A percentile compares a stretch with the other conserved stretches of the same genome.
Conservation (phyloP, 148 eudicot genomes). For the Polygonum aviculare region DNA sequence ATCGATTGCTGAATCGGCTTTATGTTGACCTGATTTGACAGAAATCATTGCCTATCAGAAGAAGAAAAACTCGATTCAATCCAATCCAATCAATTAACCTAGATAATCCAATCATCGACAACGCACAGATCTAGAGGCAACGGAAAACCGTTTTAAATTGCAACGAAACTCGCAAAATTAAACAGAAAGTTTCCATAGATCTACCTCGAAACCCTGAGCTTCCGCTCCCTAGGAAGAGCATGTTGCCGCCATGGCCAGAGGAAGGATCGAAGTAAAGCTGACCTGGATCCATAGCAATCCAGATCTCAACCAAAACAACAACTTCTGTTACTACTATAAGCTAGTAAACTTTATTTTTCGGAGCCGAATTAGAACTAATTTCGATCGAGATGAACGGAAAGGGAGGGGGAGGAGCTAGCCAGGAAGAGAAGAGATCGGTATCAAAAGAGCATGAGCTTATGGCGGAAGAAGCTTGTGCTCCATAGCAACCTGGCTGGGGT, state of each 20-base stretch:
- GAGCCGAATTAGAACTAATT: not conserved
- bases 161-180: not conserved
- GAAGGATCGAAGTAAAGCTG: slow-evolving; percentile 40
- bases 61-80: not conserved
- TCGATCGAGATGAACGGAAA: slow-evolving; percentile 7
- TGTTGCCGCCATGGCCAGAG: slow-evolving; percentile 28
- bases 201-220: slow-evolving; percentile 47
- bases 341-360: not conserved
- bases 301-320: slow-evolving; percentile 7
- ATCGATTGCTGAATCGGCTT: not conserved
- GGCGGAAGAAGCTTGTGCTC: slow-evolving; percentile 88
- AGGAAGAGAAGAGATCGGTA: not conserved
- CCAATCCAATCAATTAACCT: not conserved
- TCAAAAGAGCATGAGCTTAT: slow-evolving; percentile 75
- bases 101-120: not conserved
- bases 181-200: not conserved
- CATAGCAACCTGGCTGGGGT: slow-evolving; percentile 73
- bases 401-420: not conserved
- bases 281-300: slow-evolving; percentile 38
- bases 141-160: not conserved
- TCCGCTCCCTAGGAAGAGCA: slow-evolving; percentile 42
- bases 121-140: slow-evolving; percentile 3
- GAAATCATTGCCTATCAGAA: not conserved
- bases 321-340: not conserved
- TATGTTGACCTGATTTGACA: not conserved